Conservation (phyloP, 495 filamentous ascomycete genomes). For the Tuber umbilicatum region DNA sequence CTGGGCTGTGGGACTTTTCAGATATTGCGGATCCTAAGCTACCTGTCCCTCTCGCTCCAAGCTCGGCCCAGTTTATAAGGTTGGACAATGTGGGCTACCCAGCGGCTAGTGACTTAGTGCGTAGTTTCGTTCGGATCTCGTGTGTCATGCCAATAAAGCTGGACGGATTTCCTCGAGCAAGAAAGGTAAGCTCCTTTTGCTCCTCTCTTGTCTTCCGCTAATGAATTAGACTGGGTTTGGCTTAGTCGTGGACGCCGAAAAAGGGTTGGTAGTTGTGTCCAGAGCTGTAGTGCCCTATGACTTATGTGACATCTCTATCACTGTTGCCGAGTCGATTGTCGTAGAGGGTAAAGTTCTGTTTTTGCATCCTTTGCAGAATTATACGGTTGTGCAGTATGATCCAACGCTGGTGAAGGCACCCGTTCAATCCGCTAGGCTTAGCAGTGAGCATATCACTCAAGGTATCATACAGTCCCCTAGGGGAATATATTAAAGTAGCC, state of each 20-base stretch:
- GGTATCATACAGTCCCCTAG: constrained; percentile 38
- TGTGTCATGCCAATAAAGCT: constrained; percentile 92
- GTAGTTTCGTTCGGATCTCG: constrained; percentile 87
- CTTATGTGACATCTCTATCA: constrained; percentile 89
- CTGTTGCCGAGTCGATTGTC: constrained; percentile 90
- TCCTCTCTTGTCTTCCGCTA: constrained; percentile 81
- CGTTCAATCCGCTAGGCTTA: constrained; percentile 78
- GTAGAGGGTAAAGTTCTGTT: constrained; percentile 91
- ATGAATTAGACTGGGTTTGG: constrained; percentile 88
- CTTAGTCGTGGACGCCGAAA: constrained; percentile 88
- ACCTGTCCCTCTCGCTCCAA: constrained; percentile 59
- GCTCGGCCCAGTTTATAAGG: constrained; percentile 80
- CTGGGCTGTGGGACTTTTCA: constrained; percentile 90
- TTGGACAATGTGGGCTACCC: constrained; percentile 84
- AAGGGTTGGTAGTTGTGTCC: constrained; percentile 88
- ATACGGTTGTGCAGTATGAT: constrained; percentile 91
- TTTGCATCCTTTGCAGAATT: constrained; percentile 97
- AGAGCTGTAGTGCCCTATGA: constrained; percentile 92
- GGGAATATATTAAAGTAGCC: neutral
- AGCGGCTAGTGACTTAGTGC: constrained; percentile 81
- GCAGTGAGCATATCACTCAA: constrained; percentile 76
- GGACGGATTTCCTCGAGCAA: constrained; percentile 86
- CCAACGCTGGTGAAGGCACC: constrained; percentile 85
- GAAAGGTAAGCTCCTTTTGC: constrained; percentile 83
- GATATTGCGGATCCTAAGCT: constrained; percentile 76